Conservation (phyloP, 208 protist species). For the Acanthamoeba sp. region DNA sequence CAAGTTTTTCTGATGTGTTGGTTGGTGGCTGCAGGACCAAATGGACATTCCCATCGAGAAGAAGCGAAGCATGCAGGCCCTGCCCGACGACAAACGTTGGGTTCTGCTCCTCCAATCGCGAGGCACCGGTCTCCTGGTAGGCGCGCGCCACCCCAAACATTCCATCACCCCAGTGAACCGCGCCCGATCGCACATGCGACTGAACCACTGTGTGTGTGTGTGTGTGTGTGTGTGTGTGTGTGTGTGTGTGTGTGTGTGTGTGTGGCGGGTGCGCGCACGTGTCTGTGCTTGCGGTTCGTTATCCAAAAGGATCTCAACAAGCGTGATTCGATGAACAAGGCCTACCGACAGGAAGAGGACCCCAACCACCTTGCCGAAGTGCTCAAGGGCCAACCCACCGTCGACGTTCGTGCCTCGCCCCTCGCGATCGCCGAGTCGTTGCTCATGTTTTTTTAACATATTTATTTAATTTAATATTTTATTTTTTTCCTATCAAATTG, state of each 20-base stretch:
- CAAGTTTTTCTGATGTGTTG: too few species aligned
- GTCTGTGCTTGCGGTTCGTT: too few species aligned
- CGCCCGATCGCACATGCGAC: background rate
- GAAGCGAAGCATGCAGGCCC: conserved; percentile 53
- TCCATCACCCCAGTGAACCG: background rate
- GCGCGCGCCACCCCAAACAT: too few species aligned
- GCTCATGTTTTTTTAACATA: too few species aligned
- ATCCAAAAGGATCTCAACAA: conserved; percentile 22
- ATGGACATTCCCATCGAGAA: conserved; percentile 73
- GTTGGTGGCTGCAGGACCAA: conserved; percentile 28
- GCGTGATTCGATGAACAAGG: conserved; percentile 57
- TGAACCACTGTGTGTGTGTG: background rate
- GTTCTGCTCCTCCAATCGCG: conserved; percentile 63
- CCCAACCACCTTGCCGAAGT: conserved; percentile 59
- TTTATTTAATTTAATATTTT: too few species aligned
- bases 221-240: background rate
- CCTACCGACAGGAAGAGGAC: conserved; percentile 36
- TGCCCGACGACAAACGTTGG: conserved; percentile 61
- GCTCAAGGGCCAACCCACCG: conserved; percentile 29
- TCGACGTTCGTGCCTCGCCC: background rate
- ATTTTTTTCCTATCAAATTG: too few species aligned
- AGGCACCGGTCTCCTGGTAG: conserved; percentile 51
- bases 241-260: too few species aligned
- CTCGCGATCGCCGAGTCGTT: background rate
- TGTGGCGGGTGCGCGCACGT: background rate